A percentile compares a stretch with the other conserved stretches of the same genome.
Evolutionary conservation across 768 basidiomycete genomes (phyloP).

Genomic region (Scleroderma citrinum): DNA sequence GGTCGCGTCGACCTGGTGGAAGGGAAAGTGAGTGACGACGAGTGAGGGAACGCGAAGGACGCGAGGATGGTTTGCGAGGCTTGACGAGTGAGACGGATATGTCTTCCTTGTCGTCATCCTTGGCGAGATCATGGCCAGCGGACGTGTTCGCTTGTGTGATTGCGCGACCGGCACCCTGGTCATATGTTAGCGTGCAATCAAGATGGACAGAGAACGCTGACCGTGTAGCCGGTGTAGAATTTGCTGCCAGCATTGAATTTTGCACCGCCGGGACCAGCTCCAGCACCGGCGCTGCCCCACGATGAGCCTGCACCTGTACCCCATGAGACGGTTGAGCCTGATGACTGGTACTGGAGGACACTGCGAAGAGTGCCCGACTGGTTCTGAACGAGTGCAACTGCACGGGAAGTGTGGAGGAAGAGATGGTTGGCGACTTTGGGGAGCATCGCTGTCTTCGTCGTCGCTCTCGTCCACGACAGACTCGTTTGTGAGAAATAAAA

Average conservation of each 20-base stretch:
- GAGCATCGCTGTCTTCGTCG: constrained; percentile 45
- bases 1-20: constrained; percentile 35
- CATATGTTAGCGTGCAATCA: constrained; percentile 2
- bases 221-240: constrained; percentile 63
- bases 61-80: constrained; percentile 22
- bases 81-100: constrained; percentile 26
- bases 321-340: constrained; percentile 33
- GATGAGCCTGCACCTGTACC: constrained; percentile 43
- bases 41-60: constrained; percentile 37
- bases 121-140: constrained; percentile 45
- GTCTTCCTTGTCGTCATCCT: constrained; percentile 60
- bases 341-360: constrained; percentile 64
- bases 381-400: constrained; percentile 69
- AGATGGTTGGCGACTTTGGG: constrained; percentile 80
- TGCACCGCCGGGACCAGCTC: constrained; percentile 61
- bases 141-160: constrained; percentile 67
- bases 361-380: constrained; percentile 66
- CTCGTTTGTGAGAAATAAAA: too few relatives aligned
- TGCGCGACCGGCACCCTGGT: constrained; percentile 63
- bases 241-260: constrained; percentile 69
- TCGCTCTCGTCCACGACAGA: background rate
- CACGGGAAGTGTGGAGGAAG: constrained; percentile 69
- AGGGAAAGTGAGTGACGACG: constrained; percentile 61
- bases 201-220: constrained; percentile 30
- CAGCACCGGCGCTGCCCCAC: constrained; percentile 45